Evolutionary conservation across 2,329 filamentous ascomycete genomes (phyloP).

Genomic region (Sordariomycetes sp.): DNA sequence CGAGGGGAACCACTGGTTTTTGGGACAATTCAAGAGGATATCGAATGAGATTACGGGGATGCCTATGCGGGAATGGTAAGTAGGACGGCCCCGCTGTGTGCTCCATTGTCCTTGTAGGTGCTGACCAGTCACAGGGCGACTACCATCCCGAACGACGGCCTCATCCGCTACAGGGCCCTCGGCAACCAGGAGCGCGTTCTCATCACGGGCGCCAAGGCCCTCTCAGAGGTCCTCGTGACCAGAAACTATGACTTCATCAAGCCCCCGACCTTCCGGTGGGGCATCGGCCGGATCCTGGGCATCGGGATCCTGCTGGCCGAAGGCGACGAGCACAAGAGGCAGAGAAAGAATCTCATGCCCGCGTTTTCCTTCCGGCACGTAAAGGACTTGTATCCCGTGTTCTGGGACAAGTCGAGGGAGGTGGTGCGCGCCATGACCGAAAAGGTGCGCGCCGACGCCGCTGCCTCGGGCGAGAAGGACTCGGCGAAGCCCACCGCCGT

Average conservation of each 20-base stretch:
- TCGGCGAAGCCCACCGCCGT: constrained; percentile 17
- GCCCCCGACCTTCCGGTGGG: constrained; percentile 36
- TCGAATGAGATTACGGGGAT: constrained; percentile 22
- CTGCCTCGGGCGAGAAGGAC: constrained; percentile 12
- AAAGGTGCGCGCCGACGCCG: constrained; percentile 13
- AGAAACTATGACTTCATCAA: constrained; percentile 61
- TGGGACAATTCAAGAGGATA: constrained; percentile 27
- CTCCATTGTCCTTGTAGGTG: background rate
- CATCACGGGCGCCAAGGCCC: constrained; percentile 45
- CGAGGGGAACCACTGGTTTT: constrained; percentile 25
- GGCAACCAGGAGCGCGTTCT: constrained; percentile 53
- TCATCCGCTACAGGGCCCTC: constrained; percentile 52
- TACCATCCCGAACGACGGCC: constrained; percentile 50
- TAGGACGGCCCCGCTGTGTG: background rate
- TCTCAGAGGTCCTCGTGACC: constrained; percentile 57
- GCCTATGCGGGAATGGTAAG: constrained; percentile 34
- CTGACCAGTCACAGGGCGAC: constrained; percentile 33
- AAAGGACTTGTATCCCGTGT: constrained; percentile 71
- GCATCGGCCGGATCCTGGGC: constrained; percentile 52
- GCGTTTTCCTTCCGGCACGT: constrained; percentile 79
- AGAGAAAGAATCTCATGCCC: constrained; percentile 67
- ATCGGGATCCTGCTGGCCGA: constrained; percentile 67
- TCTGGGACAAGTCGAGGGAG: constrained; percentile 67
- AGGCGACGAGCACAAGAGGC: constrained; percentile 78
- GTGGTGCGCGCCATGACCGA: constrained; percentile 48